These are phyloP conservation scores for Pholiota conissans DNA, from an alignment of 768 basidiomycete species.

Conservation along the genomic window DNA sequence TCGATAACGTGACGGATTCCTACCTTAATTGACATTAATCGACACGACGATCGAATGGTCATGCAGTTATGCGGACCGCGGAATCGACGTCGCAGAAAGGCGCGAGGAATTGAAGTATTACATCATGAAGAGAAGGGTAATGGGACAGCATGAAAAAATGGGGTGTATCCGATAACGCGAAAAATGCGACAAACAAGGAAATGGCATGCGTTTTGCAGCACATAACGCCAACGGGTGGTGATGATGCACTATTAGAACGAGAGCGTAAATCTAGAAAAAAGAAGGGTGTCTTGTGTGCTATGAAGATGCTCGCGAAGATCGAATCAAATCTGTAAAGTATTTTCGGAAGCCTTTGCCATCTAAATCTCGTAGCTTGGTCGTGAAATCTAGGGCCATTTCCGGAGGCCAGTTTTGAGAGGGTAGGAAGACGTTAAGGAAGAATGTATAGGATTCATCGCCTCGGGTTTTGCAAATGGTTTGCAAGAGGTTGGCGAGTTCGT, in stretches of 20 bases:
- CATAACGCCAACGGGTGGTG: background rate
- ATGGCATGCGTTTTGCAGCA: background rate
- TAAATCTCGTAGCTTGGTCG: conserved; percentile 69
- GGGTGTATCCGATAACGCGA: background rate
- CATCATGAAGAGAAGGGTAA: background rate
- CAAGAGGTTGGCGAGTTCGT: conserved; percentile 85
- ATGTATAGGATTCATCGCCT: conserved; percentile 81
- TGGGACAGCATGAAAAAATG: background rate
- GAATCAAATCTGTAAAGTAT: conserved; percentile 85
- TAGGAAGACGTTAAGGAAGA: conserved; percentile 76
- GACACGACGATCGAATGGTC: background rate
- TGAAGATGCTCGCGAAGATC: conserved; percentile 64
- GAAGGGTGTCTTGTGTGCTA: conserved; percentile 33
- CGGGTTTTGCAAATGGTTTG: conserved; percentile 77
- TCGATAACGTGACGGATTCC: background rate
- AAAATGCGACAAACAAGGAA: conserved; percentile 3
- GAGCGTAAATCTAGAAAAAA: conserved; percentile 13
- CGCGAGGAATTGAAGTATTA: conserved; percentile 1
- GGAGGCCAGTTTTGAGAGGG: conserved; percentile 89
- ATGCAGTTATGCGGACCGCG: no score
- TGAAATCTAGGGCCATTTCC: conserved; percentile 75
- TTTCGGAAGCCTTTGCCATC: conserved; percentile 80
- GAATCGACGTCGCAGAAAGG: no score
- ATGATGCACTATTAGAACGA: conserved; percentile 1
- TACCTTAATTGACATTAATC: background rate